Evolutionary conservation across 2,329 filamentous ascomycete genomes (phyloP), one percentile per base, ranked within the genome.

Genomic region (Fonsecaea pedrosoi): DNA sequence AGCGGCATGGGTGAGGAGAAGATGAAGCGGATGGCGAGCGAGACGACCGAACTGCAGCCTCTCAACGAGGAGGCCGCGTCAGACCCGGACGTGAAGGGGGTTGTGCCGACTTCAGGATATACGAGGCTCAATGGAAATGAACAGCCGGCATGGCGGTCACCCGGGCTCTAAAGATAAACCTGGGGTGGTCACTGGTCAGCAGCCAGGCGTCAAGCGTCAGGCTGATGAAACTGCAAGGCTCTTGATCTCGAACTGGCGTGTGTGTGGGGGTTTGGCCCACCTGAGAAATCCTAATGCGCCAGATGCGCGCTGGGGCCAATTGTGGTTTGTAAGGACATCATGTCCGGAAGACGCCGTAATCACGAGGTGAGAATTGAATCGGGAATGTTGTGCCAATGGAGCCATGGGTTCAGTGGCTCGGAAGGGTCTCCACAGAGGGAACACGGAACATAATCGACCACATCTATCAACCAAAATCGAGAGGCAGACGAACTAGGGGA

Each of bases 101-200:
- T 45, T 18, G 40, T 13, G 48, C 38, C 56, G 50, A 15, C 13
- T 21, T 32, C 18, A 10, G 50, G 40, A 21, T 54, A 55, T 42
- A 34, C 25, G 13, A 48, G 25, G 37, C 25, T 62, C 18, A 12
- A 30, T 48, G 50, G 38, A 42, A 42, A 40, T 21, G 32, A 61
- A 35, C 32, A 30, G 58, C 32, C 21, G n/a, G 21, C 18, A 54
- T 53, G 42, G 58, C 58, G 45, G 34, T 54, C 59, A 61, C 45
- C 45, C 37, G 45, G n/a, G 21, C 45, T 61, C 59, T 61, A 54
- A 54, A 54, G n/a, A 54, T 54, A 42, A 37, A 35, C 35, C 54
- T 9, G 54, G 54, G 34, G 30, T 9, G 34, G 30, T 45, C 40
- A 37, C 10, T 12, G 30, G 30, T 25, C 15, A 54, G 13, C 8